Conservation (phyloP, 805 yeast species). For the Vanderwaltozyma yarrowii region DNA sequence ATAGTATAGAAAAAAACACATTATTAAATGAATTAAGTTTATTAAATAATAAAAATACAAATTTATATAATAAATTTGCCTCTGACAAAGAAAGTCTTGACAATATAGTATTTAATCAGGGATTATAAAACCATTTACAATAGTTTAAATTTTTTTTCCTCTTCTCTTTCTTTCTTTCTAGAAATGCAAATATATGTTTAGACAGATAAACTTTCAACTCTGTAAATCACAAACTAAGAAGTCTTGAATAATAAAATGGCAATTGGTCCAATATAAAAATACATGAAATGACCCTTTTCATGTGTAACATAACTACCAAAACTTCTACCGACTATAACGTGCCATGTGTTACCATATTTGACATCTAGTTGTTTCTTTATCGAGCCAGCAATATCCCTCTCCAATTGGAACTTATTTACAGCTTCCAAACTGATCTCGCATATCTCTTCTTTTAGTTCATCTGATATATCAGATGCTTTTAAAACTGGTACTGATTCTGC, state of each 20-base stretch:
- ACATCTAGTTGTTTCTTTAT: slow-evolving; percentile 58
- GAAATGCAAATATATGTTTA: too few relatives aligned
- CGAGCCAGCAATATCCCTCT: slow-evolving; percentile 49
- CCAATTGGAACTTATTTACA: slow-evolving; percentile 15
- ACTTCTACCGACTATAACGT: slow-evolving; percentile 68
- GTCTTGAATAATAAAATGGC: slow-evolving; percentile 67
- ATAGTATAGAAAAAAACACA: too few relatives aligned
- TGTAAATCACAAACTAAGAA: too few relatives aligned
- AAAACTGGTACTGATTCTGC: slow-evolving; percentile 8
- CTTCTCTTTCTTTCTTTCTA: too few relatives aligned
- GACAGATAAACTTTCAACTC: too few relatives aligned
- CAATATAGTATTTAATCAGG: too few relatives aligned
- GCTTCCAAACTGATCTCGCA: slow-evolving; percentile 19
- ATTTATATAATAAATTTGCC: too few relatives aligned
- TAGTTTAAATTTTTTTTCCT: too few relatives aligned
- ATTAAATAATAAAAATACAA: too few relatives aligned
- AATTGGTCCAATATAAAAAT: slow-evolving; percentile 57
- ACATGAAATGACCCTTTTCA: slow-evolving; percentile 61
- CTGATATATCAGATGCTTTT: slow-evolving; percentile 27
- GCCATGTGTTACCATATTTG: slow-evolving; percentile 65
- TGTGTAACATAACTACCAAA: slow-evolving; percentile 77
- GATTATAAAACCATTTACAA: too few relatives aligned
- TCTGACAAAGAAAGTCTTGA: too few relatives aligned
- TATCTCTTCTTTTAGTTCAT: slow-evolving; percentile 22
- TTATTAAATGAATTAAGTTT: too few relatives aligned